Evolutionary conservation across 306 rosid genomes (phyloP).

Genomic region (Spatholobus suberectus): DNA sequence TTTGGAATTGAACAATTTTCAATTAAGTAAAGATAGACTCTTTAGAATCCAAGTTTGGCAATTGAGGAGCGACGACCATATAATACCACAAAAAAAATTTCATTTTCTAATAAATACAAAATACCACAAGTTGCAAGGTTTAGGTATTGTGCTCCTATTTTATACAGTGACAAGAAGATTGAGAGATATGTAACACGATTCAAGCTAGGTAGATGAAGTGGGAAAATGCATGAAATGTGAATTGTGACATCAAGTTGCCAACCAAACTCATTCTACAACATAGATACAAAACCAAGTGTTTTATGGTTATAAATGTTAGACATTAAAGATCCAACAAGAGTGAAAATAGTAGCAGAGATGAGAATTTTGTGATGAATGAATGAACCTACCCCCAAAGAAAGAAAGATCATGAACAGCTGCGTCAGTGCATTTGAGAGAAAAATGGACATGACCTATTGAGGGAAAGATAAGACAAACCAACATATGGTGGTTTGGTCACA

Average conservation of each 20-base stretch:
- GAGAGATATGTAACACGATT: not conserved
- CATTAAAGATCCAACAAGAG: not conserved
- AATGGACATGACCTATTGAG: not conserved
- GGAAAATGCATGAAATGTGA: not conserved
- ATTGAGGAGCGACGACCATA: not conserved
- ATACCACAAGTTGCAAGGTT: not conserved
- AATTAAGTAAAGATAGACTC: not conserved
- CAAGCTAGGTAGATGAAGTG: not conserved
- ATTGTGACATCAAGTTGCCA: not conserved
- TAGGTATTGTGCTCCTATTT: not conserved
- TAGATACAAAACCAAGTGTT: not conserved
- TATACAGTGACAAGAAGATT: not conserved
- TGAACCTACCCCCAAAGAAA: not conserved
- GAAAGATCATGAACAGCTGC: not conserved
- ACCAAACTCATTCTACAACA: not conserved
- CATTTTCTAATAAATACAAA: not conserved
- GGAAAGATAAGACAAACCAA: not conserved
- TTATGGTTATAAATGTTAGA: not conserved
- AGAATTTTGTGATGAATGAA: not conserved
- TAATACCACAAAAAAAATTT: no score
- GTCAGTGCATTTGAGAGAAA: not conserved
- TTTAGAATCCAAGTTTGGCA: not conserved
- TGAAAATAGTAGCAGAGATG: not conserved
- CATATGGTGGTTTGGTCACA: not conserved
- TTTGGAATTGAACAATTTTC: not conserved